These are phyloP conservation scores for Ophiobolus disseminans DNA, from an alignment of 2,329 filamentous ascomycete species.

Conservation along the genomic window DNA sequence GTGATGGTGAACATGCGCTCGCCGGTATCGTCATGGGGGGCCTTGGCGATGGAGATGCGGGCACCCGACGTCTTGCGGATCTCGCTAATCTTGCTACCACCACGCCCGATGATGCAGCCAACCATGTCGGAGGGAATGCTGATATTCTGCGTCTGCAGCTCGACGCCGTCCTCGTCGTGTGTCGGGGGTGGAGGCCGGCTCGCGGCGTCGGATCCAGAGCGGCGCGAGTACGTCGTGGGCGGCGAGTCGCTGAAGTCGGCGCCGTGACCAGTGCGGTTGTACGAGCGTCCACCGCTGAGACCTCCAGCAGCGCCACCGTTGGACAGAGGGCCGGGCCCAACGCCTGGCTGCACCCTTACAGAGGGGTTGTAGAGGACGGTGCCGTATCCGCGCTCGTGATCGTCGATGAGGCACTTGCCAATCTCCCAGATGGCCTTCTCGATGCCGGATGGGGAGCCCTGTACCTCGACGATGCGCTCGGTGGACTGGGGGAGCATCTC, in stretches of 20 bases:
- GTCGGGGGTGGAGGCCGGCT: constrained; percentile 78
- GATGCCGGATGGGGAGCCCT: constrained; percentile 92
- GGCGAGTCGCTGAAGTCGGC: constrained; percentile 92
- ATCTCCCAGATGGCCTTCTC: constrained; percentile 98
- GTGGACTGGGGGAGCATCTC: constrained; percentile 99
- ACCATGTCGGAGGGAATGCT: constrained; percentile 99
- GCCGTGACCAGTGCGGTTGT: constrained; percentile 94
- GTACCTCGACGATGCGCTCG: constrained; percentile 95
- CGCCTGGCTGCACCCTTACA: constrained; percentile 77
- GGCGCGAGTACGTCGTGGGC: constrained; percentile 69
- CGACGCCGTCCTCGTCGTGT: constrained; percentile 94
- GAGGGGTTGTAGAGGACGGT: constrained; percentile 98
- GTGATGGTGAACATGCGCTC: constrained; percentile 99
- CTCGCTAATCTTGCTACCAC: constrained; percentile 96
- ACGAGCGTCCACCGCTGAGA: constrained; percentile 66
- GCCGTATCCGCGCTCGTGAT: constrained; percentile 95
- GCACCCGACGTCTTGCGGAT: constrained; percentile 97
- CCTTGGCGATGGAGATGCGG: constrained; percentile 96
- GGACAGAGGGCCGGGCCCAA: constrained; percentile 58
- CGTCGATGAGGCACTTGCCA: constrained; percentile 96
- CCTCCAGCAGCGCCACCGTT: constrained; percentile 61
- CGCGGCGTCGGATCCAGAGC: constrained; percentile 82
- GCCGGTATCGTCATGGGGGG: constrained; percentile 94
- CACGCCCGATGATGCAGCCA: constrained; percentile 96
- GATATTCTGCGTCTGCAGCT: constrained; percentile 98